These are phyloP conservation scores for Sphaerulina populicola DNA, from an alignment of 2,329 filamentous ascomycete genomes.

Conservation along the genomic window DNA sequence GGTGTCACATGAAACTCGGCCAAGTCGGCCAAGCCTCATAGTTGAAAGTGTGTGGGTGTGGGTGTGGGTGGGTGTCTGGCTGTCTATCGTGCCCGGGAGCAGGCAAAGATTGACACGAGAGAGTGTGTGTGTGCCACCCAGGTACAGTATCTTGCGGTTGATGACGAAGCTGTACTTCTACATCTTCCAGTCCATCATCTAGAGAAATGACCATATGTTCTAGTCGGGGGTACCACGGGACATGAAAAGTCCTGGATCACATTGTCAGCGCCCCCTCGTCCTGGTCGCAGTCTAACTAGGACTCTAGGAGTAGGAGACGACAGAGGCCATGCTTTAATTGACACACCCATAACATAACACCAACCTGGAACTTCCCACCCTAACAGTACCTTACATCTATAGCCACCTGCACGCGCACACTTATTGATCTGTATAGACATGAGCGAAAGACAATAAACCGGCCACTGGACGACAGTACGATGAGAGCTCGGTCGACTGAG, in stretches of 20 bases:
- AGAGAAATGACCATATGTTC: background rate
- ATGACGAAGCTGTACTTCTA: background rate
- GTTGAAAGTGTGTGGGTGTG: background rate
- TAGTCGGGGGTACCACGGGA: background rate
- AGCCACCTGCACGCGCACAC: background rate
- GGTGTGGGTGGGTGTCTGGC: background rate
- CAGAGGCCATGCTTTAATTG: too few species aligned
- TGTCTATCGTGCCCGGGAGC: background rate
- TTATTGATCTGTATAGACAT: background rate
- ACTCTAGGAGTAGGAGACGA: too few species aligned
- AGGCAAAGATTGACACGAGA: background rate
- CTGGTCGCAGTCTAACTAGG: background rate
- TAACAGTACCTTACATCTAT: background rate
- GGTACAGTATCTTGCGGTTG: background rate
- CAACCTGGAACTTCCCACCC: background rate
- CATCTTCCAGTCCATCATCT: too few species aligned
- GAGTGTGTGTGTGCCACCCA: background rate
- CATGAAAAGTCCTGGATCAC: background rate
- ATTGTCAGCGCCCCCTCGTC: background rate
- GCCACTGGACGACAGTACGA: background rate
- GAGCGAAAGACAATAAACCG: background rate
- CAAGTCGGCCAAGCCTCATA: background rate
- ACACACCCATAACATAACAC: background rate
- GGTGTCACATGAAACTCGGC: constrained; percentile 8
- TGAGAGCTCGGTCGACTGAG: background rate